A percentile compares a stretch with the other conserved stretches of the same genome.
phyloP scores from a whole-genome alignment of 352 stramenopile species.

The Phytophthora multivora region DNA sequence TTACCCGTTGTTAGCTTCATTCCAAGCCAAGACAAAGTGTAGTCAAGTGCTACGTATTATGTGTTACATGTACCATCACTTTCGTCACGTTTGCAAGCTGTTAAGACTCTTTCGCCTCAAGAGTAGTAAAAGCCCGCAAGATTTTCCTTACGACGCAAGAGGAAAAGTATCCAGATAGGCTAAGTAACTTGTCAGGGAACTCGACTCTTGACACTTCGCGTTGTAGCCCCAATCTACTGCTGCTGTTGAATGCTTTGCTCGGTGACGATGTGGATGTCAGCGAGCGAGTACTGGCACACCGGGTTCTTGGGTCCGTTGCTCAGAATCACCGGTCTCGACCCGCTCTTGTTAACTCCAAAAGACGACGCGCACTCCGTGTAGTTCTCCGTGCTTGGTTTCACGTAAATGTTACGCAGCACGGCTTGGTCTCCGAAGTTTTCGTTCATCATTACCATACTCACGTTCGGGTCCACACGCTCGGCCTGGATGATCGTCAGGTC shows the following conservation, averaged over 20 bases:
- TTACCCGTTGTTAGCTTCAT: too few species aligned
- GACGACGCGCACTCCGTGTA: constrained; percentile 35
- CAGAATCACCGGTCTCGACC: constrained; percentile 10
- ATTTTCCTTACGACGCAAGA: too few species aligned
- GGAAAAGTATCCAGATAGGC: too few species aligned
- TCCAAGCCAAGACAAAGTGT: too few species aligned
- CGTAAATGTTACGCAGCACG: constrained; percentile 42
- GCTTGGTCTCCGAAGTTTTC: constrained; percentile 41
- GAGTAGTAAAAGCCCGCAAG: too few species aligned
- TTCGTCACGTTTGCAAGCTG: too few species aligned
- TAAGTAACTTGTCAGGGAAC: too few species aligned
- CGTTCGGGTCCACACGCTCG: constrained; percentile 32
- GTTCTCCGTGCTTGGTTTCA: constrained; percentile 21
- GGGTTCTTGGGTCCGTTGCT: constrained; percentile 37
- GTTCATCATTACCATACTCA: constrained; percentile 49
- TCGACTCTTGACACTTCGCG: too few species aligned
- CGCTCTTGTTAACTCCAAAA: constrained; percentile 21
- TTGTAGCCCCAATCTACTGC: not conserved
- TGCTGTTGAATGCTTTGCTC: constrained; percentile 3
- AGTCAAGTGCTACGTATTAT: too few species aligned
- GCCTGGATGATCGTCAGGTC: constrained; percentile 34
- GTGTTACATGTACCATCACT: too few species aligned
- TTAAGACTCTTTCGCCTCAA: too few species aligned
- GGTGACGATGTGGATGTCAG: constrained; percentile 25
- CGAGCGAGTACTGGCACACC: constrained; percentile 26